Base-by-base conservation (phyloP, 306 rosid genomes). In the Vigna angularis region DNA sequence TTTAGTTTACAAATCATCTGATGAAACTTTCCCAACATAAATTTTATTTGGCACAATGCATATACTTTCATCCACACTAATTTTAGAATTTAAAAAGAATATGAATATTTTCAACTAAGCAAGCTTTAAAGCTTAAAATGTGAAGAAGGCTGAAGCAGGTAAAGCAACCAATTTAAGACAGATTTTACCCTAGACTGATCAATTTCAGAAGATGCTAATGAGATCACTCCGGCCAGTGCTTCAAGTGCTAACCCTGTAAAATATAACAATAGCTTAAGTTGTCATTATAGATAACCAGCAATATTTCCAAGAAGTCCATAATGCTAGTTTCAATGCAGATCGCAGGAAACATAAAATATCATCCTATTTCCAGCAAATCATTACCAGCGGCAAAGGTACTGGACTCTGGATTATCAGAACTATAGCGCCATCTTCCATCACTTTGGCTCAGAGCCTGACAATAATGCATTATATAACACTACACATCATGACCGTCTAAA, bases 401-500 rank as follows among this genome's bases (percentile, higher is more conserved):
- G 72, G 99, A 90, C 74, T 93, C 98, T 1, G 98, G 96, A 40
- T 93, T 96, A 76, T 86, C 88, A 26, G 96, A 86, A 79, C 99
- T 90, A 70, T 89, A 91, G 75, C 96, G 97, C 99, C 99, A 96
- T 73, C 94, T 93, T 87, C 99, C 99, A 90, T 96, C 99, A 79
- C 96, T 96, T 86, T 96, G 99, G 91, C 99, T 91, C 86, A 93
- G 70, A 84, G 99, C 89, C 99, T 96, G 93, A 81, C 81, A 83
- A 73, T 32, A 59, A 75, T 42, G 65, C 68, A 70, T 57, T 57
- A 76, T 53, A 50, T 75, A n/a, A 83, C 52, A 72, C 36, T 78
- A 58, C 78, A 68, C 15, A 52, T 52, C n/a, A 57, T 52, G 32
- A 55, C 6, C 79, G 55, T 53, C 38, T 40, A 24, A 53, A 38